Base-by-base conservation (phyloP, 208 protist genomes). In the Trypanosoma melophagium region DNA sequence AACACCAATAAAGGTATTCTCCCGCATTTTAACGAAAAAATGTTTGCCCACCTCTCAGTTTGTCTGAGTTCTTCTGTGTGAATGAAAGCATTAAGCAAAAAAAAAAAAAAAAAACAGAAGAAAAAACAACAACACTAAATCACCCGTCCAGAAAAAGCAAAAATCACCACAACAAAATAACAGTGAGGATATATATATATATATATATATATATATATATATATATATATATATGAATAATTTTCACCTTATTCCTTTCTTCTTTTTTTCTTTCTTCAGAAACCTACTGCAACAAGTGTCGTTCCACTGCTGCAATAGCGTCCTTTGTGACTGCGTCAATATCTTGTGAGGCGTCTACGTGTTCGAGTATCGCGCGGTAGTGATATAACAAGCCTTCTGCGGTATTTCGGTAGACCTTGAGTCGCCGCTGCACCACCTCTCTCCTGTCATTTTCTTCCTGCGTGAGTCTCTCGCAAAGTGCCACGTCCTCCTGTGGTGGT, bases 391-490 rank as follows among this genome's bases (percentile, higher is more conserved):
- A 42, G 4, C 68, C 71, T n/a, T 80, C 60, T 21, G 89, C 71
- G 57, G 75, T 80, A 21, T 77, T 45, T 79, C 93, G 91, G 68
- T 93, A 97, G 14, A 66, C 60, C 44, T 84, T 52, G 21, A 97
- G 79, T n/a, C 91, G 89, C 16, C 67, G 71, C 41, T 75, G 53
- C 25, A 96, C 79, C 44, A 79, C 76, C 47, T 92, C 85, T 16
- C 74, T 81, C 10, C 76, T 80, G 79, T 97, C 93, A 66, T 97
- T 91, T 40, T 65, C 63, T 24, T 91, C 89, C 69, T 95, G 91
- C 64, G 88, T 77, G 47, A 97, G 86, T 2, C 93, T 86, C 22
- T 85, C 86, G 22, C 89, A 52, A 47, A 97, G 75, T 42, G 72
- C 90, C 13, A 22, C 40, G 54, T 95, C 85, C 22, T 88, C 72